A percentile compares a stretch with the other conserved stretches of the same genome.
These are phyloP conservation scores for Neonectria coccinea DNA, from an alignment of 2,329 filamentous ascomycete genomes.

Conservation along the genomic window DNA sequence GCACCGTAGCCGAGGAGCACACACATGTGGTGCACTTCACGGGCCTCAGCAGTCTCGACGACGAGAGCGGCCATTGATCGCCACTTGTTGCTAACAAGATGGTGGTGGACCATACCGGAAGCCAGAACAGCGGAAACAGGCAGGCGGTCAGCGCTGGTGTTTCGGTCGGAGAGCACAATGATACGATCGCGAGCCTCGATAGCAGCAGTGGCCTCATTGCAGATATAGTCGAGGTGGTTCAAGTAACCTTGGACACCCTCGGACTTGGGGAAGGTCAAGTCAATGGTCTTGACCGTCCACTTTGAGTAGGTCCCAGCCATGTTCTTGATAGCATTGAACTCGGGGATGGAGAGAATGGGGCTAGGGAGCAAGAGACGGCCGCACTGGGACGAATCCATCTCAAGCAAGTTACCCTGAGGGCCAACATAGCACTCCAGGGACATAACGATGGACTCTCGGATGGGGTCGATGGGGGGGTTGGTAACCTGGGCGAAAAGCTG, in stretches of 20 bases:
- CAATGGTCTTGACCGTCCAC: constrained; percentile 91
- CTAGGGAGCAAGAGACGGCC: constrained; percentile 87
- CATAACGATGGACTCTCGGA: constrained; percentile 98
- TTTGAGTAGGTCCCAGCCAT: constrained; percentile 77
- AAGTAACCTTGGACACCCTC: constrained; percentile 87
- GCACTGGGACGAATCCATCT: constrained; percentile 93
- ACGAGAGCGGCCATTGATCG: constrained; percentile 87
- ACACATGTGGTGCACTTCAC: constrained; percentile 98
- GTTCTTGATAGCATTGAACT: constrained; percentile 89
- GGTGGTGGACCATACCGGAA: constrained; percentile 94
- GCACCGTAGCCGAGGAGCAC: constrained; percentile 96
- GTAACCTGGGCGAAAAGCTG: constrained; percentile 98
- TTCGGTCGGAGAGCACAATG: constrained; percentile 89
- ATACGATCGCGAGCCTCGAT: constrained; percentile 87
- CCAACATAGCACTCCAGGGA: constrained; percentile 96
- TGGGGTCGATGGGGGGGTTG: constrained; percentile 96
- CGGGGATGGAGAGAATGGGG: constrained; percentile 87
- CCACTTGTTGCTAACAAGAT: constrained; percentile 96
- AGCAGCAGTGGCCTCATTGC: constrained; percentile 83
- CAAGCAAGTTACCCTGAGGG: constrained; percentile 92
- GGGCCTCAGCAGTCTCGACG: constrained; percentile 92
- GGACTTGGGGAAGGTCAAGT: constrained; percentile 91
- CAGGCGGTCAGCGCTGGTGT: constrained; percentile 83
- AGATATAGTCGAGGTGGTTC: constrained; percentile 88
- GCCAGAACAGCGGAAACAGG: constrained; percentile 88